Evolutionary conservation across 2,329 filamentous ascomycete genomes (phyloP), one percentile per base, ranked within the genome.

Genomic region (Colletotrichum sp.): DNA sequence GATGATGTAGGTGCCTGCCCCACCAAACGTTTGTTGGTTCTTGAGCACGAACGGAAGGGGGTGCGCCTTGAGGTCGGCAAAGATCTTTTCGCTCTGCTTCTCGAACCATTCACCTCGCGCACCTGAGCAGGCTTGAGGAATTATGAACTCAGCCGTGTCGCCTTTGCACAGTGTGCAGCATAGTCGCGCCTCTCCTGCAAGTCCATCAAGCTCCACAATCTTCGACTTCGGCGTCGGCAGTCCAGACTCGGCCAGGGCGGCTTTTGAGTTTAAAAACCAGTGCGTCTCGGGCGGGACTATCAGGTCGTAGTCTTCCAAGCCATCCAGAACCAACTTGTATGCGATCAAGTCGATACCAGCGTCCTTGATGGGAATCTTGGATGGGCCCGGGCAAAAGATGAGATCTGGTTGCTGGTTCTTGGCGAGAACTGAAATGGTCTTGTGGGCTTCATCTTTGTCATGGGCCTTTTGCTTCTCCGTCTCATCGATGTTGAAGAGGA

Each of bases 251-350:
- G 82, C 82, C 4, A 86, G 80, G 3, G 80, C 83, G 8, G 79
- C 83, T 77, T 85, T 85, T 44, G 82, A 83, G 76, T 84, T 85
- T 65, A 86, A 77, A 21, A 81, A 81, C 81, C 84, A 85, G 62
- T 85, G 82, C 3, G 78, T 83, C 59, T 85, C 82, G 3, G 81
- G 76, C 5, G 78, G 76, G 7, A 84, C 77, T 8, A 82, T 72
- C 5, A 84, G 79, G 10, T 80, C 77, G 36, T 83, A 80, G 2
- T 52, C 59, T 44, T 85, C 80, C 1, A 85, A 77, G 8, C 79
- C 80, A 63, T 86, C 83, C 4, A 82, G 76, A 12, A 79, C 77
- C 28, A 83, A 69, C 68, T 83, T 84, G 78, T 80, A 80, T 0
- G 78, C 80, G 10, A 85, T 68, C 8, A 78, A 60, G 34, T 84